These are phyloP conservation scores for Lasiodiplodia sp. DNA, from an alignment of 2,329 filamentous ascomycete species.

Conservation along the genomic window DNA sequence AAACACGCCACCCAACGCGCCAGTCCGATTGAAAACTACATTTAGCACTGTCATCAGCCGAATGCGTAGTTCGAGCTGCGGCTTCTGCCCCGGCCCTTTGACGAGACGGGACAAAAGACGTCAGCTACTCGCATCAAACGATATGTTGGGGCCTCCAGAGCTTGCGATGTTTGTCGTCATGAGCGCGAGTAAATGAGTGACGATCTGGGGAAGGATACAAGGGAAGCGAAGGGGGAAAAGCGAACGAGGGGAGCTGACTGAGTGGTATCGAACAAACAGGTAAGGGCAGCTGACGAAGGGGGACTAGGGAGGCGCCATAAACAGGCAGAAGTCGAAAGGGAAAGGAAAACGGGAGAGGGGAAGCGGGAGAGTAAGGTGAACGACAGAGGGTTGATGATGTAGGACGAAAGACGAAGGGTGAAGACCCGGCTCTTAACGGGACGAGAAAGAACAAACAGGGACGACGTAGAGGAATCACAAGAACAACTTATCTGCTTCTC, in stretches of 20 bases:
- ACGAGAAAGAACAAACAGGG: not conserved
- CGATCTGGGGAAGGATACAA: not conserved
- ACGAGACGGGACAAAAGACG: not conserved
- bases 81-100: not conserved
- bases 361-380: not conserved
- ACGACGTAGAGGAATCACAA: not conserved
- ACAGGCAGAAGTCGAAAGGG: no score
- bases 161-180: slow-evolving; percentile 6
- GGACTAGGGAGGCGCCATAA: not conserved
- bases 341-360: not conserved
- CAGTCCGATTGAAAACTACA: slow-evolving; percentile 31
- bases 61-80: no score
- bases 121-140: not conserved
- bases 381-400: not conserved
- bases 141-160: not conserved
- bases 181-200: not conserved
- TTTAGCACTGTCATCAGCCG: slow-evolving; percentile 20
- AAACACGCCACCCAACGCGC: not conserved
- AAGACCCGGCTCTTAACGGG: not conserved
- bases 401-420: not conserved
- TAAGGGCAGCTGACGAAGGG: not conserved
- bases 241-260: not conserved
- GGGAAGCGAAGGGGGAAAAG: not conserved
- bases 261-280: not conserved
- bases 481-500: not conserved